Percentiles rank a stretch among this genome's conserved stretches.
Conservation (phyloP, 441 rosid genomes). For the Populus hybrid region DNA sequence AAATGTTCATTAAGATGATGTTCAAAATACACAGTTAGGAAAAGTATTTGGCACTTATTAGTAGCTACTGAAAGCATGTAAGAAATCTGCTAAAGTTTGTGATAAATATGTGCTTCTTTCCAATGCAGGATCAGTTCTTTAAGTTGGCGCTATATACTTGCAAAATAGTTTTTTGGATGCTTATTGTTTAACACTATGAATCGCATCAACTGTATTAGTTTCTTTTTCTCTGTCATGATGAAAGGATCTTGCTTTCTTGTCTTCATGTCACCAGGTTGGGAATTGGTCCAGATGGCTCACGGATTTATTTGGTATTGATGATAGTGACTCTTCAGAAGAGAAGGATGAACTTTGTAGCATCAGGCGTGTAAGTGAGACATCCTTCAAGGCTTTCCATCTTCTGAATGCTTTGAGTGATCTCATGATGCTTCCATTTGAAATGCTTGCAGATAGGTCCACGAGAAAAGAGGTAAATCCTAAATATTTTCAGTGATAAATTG, state of each 20-base stretch:
- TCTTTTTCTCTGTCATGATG: conserved; percentile 13
- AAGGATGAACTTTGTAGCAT: conserved; percentile 28
- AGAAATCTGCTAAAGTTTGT: background rate
- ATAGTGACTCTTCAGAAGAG: conserved; percentile 32
- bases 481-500: background rate
- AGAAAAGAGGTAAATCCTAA: conserved; percentile 64
- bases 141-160: background rate
- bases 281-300: conserved; percentile 95
- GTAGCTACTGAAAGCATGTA: background rate
- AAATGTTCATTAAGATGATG: background rate
- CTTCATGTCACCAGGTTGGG: conserved; percentile 52
- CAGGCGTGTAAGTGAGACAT: conserved; percentile 32
- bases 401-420: conserved; percentile 89
- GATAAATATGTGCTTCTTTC: background rate
- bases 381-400: conserved; percentile 64
- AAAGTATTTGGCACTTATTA: background rate
- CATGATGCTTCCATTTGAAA: conserved; percentile 96
- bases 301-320: conserved; percentile 75
- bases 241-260: conserved; percentile 13
- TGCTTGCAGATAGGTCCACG: conserved; percentile 68
- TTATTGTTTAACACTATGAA: background rate
- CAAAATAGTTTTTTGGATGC: background rate
- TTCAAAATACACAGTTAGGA: background rate
- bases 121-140: background rate
- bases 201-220: background rate